Evolutionary conservation across 306 rosid species (phyloP), one percentile per base, ranked within the genome.

Genomic region (Carpinus viminea): DNA sequence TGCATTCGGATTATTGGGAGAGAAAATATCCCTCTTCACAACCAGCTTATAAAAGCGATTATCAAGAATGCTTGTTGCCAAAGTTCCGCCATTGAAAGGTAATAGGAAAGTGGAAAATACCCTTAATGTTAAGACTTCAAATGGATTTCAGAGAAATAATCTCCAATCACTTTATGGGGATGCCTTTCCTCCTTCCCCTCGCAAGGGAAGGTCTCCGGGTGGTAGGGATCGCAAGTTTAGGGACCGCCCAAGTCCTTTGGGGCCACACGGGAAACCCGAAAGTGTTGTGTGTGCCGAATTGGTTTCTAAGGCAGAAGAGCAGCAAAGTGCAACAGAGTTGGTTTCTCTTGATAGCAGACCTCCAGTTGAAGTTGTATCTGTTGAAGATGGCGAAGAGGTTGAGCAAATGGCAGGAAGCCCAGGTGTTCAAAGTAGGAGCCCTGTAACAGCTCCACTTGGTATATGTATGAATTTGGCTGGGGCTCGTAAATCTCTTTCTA

Each of bases 331-430:
- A 57, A 92, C 94, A 12, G 99, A 96, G 80, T 84, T 96, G 88
- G 86, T 90, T 86, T 96, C 99, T 81, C 93, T 96, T 53, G 96
- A 97, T 15, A 93, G 99, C 76, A 90, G 97, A 72, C 98, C 99
- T 75, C 99, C 99, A 0, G 83, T 87, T 48, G 89, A 88, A 79
- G 89, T 86, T 85, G 85, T 83, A 26, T 96, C 98, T 4, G 99
- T 96, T 57, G 99, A 96, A 89, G 99, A 96, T 26, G 99, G 99
- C 13, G 99, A 96, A 82, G 99, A 96, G 89, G 99, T 96, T 62
- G 98, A 93, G 83, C 98, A 96, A 86, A 79, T 72, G 61, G 86
- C 96, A 24, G 94, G 89, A 81, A 96, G 97, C 83, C 97, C 99
- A 1, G 80, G 97, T 77, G 89, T 91, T 73, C 96, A 96, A 55